phyloP scores from a whole-genome alignment of 2,329 filamentous ascomycete species.

The Trichophyton schoenleinii region DNA sequence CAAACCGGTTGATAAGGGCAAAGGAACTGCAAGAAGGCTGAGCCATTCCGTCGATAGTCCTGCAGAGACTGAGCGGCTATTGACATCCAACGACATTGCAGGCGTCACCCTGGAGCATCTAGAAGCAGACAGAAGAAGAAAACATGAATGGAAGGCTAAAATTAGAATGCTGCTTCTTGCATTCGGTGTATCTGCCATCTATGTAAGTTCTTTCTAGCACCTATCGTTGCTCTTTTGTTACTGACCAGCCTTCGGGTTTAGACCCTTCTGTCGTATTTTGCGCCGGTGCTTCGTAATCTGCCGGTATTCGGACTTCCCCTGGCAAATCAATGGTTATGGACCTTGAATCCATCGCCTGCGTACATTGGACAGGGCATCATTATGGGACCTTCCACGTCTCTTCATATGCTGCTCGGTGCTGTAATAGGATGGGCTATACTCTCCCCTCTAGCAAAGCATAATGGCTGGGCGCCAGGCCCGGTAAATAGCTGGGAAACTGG shows the following conservation, averaged over 20 bases:
- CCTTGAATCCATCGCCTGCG: slow-evolving; percentile 88
- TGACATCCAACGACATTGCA: slow-evolving; percentile 16
- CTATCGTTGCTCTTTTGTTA: neutral
- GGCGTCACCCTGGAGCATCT: slow-evolving; percentile 21
- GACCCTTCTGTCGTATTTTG: slow-evolving; percentile 79
- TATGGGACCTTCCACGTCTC: slow-evolving; percentile 89
- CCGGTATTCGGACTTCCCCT: slow-evolving; percentile 69
- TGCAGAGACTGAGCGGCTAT: slow-evolving; percentile 21
- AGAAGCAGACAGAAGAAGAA: slow-evolving; percentile 12
- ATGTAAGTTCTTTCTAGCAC: slow-evolving; percentile 26
- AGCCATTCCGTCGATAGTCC: slow-evolving; percentile 13
- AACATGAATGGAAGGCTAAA: slow-evolving; percentile 48
- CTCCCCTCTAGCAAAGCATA: slow-evolving; percentile 73
- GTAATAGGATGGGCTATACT: slow-evolving; percentile 81
- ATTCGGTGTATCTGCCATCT: slow-evolving; percentile 47
- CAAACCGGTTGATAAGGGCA: slow-evolving; percentile 31
- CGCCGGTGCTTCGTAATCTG: slow-evolving; percentile 72
- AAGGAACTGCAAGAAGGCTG: slow-evolving; percentile 13
- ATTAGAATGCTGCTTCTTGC: slow-evolving; percentile 48
- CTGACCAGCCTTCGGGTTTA: slow-evolving; percentile 27
- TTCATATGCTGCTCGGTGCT: slow-evolving; percentile 90
- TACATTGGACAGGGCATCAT: slow-evolving; percentile 97
- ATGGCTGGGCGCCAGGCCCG: slow-evolving; percentile 78
- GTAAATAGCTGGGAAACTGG: slow-evolving; percentile 83
- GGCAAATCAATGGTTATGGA: slow-evolving; percentile 81